Conservation (phyloP, 768 basidiomycete species). For the Rhizopogon rudus region DNA sequence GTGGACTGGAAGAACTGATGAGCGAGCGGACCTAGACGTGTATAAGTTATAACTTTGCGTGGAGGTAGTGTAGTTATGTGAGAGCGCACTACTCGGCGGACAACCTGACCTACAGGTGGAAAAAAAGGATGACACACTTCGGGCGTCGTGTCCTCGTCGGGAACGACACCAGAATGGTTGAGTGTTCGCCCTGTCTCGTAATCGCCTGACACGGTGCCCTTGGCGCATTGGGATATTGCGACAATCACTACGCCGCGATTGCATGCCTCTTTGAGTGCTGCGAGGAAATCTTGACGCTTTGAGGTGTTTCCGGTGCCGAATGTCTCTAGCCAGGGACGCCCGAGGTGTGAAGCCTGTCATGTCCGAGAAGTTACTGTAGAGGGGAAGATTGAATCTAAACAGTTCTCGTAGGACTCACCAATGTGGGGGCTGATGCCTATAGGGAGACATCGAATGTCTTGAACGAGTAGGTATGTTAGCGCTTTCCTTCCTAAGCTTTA, state of each 20-base stretch:
- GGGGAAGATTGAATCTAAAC: conserved; percentile 11
- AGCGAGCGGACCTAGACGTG: conserved; percentile 65
- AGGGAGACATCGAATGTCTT: conserved; percentile 2
- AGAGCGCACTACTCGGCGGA: conserved; percentile 64
- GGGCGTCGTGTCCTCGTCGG: conserved; percentile 93
- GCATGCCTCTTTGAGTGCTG: conserved; percentile 76
- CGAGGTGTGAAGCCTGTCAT: conserved; percentile 70
- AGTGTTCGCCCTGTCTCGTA: conserved; percentile 78
- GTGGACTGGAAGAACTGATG: conserved; percentile 73
- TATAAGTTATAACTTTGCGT: conserved; percentile 79
- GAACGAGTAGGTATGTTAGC: neutral
- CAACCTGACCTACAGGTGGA: no score
- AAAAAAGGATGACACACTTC: conserved; percentile 47
- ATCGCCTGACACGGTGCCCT: conserved; percentile 79
- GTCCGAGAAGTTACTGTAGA: conserved; percentile 78
- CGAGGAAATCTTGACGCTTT: conserved; percentile 67
- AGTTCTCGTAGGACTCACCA: conserved; percentile 39
- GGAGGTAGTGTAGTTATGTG: conserved; percentile 83
- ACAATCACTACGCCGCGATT: conserved; percentile 83
- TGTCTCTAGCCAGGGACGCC: conserved; percentile 80
- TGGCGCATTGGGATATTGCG: conserved; percentile 86
- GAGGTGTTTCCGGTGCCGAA: conserved; percentile 95
- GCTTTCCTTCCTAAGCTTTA: conserved; percentile 68
- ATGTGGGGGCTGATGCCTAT: conserved; percentile 79
- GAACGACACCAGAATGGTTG: conserved; percentile 68